Evolutionary conservation across 2,329 filamentous ascomycete genomes (phyloP).

Genomic region (Neophaeococcomyces aloes): DNA sequence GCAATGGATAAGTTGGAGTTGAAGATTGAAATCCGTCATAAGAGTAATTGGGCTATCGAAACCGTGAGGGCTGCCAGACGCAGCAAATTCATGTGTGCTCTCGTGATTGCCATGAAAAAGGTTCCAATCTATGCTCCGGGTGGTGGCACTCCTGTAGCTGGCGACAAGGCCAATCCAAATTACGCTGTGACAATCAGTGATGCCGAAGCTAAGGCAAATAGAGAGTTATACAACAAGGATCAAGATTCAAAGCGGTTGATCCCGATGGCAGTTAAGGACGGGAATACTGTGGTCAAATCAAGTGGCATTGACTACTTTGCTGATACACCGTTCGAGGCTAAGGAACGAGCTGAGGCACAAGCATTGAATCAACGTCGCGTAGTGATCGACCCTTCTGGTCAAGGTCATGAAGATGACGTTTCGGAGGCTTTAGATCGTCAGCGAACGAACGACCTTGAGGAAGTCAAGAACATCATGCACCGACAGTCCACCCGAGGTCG

Average conservation of each 20-base stretch:
- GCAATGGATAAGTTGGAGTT: slow-evolving; percentile 83
- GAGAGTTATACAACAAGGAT: slow-evolving; percentile 47
- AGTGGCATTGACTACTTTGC: slow-evolving; percentile 7
- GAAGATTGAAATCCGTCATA: slow-evolving; percentile 76
- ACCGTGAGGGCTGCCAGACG: slow-evolving; percentile 66
- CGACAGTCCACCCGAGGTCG: slow-evolving; percentile 33
- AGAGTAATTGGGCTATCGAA: slow-evolving; percentile 87
- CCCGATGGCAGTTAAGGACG: slow-evolving; percentile 29
- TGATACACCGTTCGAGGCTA: not conserved
- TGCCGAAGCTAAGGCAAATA: slow-evolving; percentile 52
- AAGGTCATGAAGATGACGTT: slow-evolving; percentile 21
- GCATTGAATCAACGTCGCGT: slow-evolving; percentile 28
- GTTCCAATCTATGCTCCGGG: slow-evolving; percentile 77
- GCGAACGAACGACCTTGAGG: slow-evolving; percentile 21
- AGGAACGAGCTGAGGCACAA: slow-evolving; percentile 1
- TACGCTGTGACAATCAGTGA: slow-evolving; percentile 72
- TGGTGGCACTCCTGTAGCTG: slow-evolving; percentile 55
- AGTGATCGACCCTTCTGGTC: slow-evolving; percentile 24
- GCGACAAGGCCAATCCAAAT: slow-evolving; percentile 56
- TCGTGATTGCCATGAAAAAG: slow-evolving; percentile 73
- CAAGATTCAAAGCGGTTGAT: slow-evolving; percentile 59
- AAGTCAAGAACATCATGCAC: slow-evolving; percentile 22
- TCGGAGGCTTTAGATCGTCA: slow-evolving; percentile 15
- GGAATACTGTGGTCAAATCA: not conserved
- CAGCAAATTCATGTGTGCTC: slow-evolving; percentile 93